phyloP scores from a whole-genome alignment of 768 basidiomycete genomes.

The Lactarius sp. region DNA sequence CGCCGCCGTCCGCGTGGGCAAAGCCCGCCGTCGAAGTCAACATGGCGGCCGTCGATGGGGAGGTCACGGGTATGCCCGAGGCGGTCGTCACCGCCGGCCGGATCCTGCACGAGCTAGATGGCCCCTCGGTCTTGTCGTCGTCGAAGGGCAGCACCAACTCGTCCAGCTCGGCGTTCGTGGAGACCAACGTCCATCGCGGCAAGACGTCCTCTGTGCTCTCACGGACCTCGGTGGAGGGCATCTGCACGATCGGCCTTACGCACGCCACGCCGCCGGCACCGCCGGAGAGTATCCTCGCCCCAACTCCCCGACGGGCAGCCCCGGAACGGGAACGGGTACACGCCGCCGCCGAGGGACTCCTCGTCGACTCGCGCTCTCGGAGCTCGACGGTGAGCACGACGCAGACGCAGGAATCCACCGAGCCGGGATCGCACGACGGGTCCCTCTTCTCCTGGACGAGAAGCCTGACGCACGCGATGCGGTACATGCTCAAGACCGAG shows the following conservation, averaged over 20 bases:
- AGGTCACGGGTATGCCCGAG: constrained; percentile 38
- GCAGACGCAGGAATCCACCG: constrained; percentile 12
- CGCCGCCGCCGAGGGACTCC: neutral
- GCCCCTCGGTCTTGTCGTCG: constrained; percentile 27
- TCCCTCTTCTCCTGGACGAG: constrained; percentile 44
- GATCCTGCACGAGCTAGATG: constrained; percentile 44
- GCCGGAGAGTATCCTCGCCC: too few relatives aligned
- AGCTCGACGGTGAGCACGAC: constrained; percentile 12
- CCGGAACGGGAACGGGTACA: too few relatives aligned
- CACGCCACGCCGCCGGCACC: too few relatives aligned
- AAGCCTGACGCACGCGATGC: constrained; percentile 54
- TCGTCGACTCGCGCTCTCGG: constrained; percentile 4
- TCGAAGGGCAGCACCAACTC: constrained; percentile 27
- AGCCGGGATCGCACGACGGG: neutral
- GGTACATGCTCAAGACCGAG: constrained; percentile 45
- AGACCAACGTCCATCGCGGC: constrained; percentile 36
- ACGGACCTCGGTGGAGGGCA: constrained; percentile 35
- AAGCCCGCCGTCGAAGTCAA: constrained; percentile 56
- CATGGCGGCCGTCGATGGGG: constrained; percentile 47
- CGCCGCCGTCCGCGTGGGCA: constrained; percentile 43
- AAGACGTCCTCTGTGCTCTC: constrained; percentile 41
- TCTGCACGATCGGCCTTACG: constrained; percentile 33
- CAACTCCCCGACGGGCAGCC: too few relatives aligned
- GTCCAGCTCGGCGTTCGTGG: constrained; percentile 31
- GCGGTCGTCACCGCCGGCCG: constrained; percentile 39